Evolutionary conservation across 306 rosid species (phyloP), one percentile per base, ranked within the genome.

Genomic region (Quercus variabilis): DNA sequence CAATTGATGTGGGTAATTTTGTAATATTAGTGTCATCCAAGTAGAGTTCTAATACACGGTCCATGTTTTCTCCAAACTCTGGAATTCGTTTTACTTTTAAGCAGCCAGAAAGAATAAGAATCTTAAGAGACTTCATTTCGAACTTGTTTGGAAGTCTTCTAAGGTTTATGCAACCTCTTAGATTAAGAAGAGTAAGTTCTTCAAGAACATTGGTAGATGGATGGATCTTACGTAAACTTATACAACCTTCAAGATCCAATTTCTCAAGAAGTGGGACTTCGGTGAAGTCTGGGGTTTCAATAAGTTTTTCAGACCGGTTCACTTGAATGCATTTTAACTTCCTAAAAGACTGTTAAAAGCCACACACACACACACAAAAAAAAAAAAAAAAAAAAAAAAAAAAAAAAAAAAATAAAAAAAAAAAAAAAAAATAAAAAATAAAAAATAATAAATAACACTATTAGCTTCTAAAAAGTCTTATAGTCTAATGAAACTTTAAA

Each of bases 161-260:
- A 0, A 86, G 43, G 0, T 21, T 74, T 71, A 3, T 55, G 23
- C 87, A 83, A 6, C 18, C 1, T 38, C 13, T 15, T 0, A 86
- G 52, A 2, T 26, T 18, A 76, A 86, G 26, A 69, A 55, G 19
- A 25, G 5, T 70, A 51, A 86, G 83, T 0, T 55, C 51, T 0
- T 23, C 43, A 0, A 4, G 11, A 33, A 65, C 28, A 75, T 64
- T 25, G 80, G 49, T 19, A n/a, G 84, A 86, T 4, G 76, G 28
- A 4, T 80, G 87, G 63, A 86, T 25, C 18, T 7, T 1, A 5
- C 0, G 0, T 11, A 86, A 28, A 64, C 74, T 80, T 11, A 33
- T 58, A 70, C 89, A 83, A 6, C n/a, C 23, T 0, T 69, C 77
- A 6, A 86, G 83, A 26, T 55, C 6, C 0, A 86, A 28, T 76